phyloP scores from a whole-genome alignment of 768 basidiomycete genomes.

The Podaxis mareebaensis region DNA sequence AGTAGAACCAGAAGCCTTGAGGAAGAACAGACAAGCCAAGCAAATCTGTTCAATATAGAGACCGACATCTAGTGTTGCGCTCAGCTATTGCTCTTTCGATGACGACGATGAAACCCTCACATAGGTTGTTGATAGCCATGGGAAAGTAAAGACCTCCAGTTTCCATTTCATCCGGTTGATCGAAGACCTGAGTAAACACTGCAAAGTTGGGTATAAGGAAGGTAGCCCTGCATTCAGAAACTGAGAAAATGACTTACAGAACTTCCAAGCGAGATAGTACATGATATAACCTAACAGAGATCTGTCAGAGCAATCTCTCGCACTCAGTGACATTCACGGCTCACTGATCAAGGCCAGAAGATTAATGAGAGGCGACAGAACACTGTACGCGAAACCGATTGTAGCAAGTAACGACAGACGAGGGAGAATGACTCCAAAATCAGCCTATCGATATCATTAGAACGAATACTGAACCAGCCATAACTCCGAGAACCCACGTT shows the following conservation, averaged over 20 bases:
- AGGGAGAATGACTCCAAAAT: constrained; percentile 52
- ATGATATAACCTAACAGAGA: constrained; percentile 43
- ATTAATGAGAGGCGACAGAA: constrained; percentile 68
- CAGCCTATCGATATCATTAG: constrained; percentile 32
- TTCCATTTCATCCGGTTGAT: constrained; percentile 50
- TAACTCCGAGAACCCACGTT: constrained; percentile 31
- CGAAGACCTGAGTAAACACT: constrained; percentile 55
- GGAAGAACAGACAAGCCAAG: constrained; percentile 67
- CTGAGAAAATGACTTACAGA: constrained; percentile 35
- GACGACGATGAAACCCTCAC: constrained; percentile 28
- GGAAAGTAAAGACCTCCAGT: constrained; percentile 48
- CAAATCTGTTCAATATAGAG: constrained; percentile 74
- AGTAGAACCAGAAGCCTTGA: constrained; percentile 43
- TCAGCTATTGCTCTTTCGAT: background rate
- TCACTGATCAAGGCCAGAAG: constrained; percentile 58
- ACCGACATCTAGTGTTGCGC: constrained; percentile 48
- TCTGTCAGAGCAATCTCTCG: background rate
- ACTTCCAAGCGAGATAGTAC: constrained; percentile 63
- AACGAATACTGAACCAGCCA: background rate
- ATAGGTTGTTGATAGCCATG: constrained; percentile 50
- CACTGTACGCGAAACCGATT: constrained; percentile 56
- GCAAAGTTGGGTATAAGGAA: background rate
- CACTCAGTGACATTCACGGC: constrained; percentile 13
- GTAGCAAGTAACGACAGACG: constrained; percentile 53
- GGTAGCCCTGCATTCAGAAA: background rate